Conservation (phyloP, 2,329 filamentous ascomycete species). For the Botrytis galanthina region DNA sequence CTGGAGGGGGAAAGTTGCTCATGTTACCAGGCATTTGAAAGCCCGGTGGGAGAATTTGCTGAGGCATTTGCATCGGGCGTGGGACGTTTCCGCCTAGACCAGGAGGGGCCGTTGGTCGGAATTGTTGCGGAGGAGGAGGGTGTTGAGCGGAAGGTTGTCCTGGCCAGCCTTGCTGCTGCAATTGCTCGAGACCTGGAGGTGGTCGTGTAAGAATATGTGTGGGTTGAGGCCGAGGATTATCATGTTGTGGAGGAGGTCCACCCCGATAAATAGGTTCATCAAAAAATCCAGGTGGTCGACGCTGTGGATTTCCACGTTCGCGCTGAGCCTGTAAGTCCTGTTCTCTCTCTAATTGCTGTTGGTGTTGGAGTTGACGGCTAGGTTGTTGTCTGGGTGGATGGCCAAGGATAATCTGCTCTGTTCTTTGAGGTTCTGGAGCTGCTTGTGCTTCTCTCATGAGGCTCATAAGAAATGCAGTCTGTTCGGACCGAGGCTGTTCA, state of each 20-base stretch:
- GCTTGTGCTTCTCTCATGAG: slow-evolving; percentile 65
- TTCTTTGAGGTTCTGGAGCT: slow-evolving; percentile 49
- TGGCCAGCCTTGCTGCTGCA: slow-evolving; percentile 42
- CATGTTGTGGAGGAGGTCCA: slow-evolving; percentile 33
- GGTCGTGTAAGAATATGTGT: slow-evolving; percentile 65
- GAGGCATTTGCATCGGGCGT: slow-evolving; percentile 48
- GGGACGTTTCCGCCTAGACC: slow-evolving; percentile 48
- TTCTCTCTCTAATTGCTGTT: slow-evolving; percentile 46
- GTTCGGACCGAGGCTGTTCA: slow-evolving; percentile 48
- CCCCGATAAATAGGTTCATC: slow-evolving; percentile 34
- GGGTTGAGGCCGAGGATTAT: slow-evolving; percentile 48
- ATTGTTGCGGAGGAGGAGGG: slow-evolving; percentile 44
- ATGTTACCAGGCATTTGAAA: slow-evolving; percentile 57
- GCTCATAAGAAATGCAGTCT: slow-evolving; percentile 85
- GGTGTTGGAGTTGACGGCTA: slow-evolving; percentile 43
- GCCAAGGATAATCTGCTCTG: slow-evolving; percentile 54
- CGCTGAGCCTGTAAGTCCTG: slow-evolving; percentile 36
- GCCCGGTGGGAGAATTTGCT: slow-evolving; percentile 60
- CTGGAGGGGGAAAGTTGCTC: slow-evolving; percentile 47
- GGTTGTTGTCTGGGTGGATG: slow-evolving; percentile 38
- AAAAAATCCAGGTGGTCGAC: slow-evolving; percentile 39
- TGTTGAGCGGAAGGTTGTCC: slow-evolving; percentile 31
- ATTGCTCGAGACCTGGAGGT: slow-evolving; percentile 57
- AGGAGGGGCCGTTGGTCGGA: slow-evolving; percentile 52
- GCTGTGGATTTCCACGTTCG: slow-evolving; percentile 38